These are phyloP conservation scores for Penicillium herquei DNA, from an alignment of 495 filamentous ascomycete species.

Conservation along the genomic window DNA sequence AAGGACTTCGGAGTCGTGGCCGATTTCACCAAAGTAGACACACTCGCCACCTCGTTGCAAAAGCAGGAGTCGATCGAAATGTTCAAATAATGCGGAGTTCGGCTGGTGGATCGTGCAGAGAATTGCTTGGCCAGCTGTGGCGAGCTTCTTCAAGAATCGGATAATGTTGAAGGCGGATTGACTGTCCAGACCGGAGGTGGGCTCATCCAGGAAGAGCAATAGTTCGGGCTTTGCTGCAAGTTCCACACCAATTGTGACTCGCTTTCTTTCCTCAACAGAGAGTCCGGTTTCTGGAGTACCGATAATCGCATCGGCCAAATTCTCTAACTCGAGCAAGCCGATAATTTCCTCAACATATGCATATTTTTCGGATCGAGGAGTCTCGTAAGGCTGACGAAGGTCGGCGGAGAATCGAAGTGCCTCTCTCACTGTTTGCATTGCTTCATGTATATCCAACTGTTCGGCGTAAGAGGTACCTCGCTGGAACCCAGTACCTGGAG, in stretches of 20 bases:
- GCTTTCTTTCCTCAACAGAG: conserved; percentile 86
- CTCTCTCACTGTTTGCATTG: conserved; percentile 76
- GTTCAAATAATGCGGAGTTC: conserved; percentile 79
- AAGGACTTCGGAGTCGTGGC: conserved; percentile 44
- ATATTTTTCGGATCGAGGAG: conserved; percentile 70
- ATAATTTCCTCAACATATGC: conserved; percentile 83
- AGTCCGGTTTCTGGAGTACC: conserved; percentile 74
- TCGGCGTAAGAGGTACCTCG: conserved; percentile 79
- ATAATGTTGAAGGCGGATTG: conserved; percentile 88
- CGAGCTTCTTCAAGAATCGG: conserved; percentile 81
- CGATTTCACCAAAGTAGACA: conserved; percentile 70
- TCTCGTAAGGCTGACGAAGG: conserved; percentile 72
- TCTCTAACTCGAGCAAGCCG: conserved; percentile 75
- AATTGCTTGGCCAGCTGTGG: conserved; percentile 80
- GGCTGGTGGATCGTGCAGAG: conserved; percentile 94
- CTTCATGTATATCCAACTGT: conserved; percentile 79
- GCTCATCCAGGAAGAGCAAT: conserved; percentile 86
- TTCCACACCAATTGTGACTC: conserved; percentile 88
- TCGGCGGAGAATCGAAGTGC: conserved; percentile 82
- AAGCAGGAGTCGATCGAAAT: conserved; percentile 67
- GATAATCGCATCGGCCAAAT: conserved; percentile 82
- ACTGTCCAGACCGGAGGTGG: conserved; percentile 82
- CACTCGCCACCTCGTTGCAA: conserved; percentile 62
- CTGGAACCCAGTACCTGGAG: conserved; percentile 69
- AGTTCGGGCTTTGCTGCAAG: conserved; percentile 83